phyloP scores from a whole-genome alignment of 192 early-diverging fungal genomes.

The Geosiphon pyriformis region DNA sequence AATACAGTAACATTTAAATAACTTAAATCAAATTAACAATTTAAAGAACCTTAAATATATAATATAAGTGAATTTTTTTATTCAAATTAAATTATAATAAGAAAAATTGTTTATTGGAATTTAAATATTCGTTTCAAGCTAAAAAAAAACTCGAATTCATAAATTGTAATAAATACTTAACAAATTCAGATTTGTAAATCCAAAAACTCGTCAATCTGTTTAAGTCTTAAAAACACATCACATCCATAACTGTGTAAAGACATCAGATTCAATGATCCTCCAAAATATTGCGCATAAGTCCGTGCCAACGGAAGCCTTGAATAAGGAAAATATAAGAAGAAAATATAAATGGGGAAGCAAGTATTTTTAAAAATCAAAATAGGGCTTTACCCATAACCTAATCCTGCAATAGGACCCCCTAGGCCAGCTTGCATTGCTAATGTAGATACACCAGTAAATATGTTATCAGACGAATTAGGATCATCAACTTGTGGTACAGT shows the following conservation, averaged over 20 bases:
- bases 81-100: too few species aligned
- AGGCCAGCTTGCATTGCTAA: constrained; percentile 81
- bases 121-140: too few species aligned
- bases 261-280: constrained; percentile 77
- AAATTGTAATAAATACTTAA: too few species aligned
- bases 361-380: neutral
- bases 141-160: too few species aligned
- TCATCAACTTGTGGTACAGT: constrained; percentile 71
- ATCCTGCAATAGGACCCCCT: constrained; percentile 87
- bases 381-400: constrained; percentile 38
- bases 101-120: too few species aligned
- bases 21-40: too few species aligned
- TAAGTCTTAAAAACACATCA: constrained; percentile 85
- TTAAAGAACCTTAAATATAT: too few species aligned
- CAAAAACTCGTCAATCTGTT: constrained; percentile 70
- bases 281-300: constrained; percentile 91
- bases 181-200: constrained; percentile 53
- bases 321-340: constrained; percentile 1
- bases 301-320: constrained; percentile 80
- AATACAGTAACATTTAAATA: too few species aligned
- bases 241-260: constrained; percentile 86
- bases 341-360: constrained; percentile 4
- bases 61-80: too few species aligned
- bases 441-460: constrained; percentile 70
- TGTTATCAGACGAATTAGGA: constrained; percentile 38